Conservation (phyloP, 768 basidiomycete genomes). For the Coprinopsis sp. region DNA sequence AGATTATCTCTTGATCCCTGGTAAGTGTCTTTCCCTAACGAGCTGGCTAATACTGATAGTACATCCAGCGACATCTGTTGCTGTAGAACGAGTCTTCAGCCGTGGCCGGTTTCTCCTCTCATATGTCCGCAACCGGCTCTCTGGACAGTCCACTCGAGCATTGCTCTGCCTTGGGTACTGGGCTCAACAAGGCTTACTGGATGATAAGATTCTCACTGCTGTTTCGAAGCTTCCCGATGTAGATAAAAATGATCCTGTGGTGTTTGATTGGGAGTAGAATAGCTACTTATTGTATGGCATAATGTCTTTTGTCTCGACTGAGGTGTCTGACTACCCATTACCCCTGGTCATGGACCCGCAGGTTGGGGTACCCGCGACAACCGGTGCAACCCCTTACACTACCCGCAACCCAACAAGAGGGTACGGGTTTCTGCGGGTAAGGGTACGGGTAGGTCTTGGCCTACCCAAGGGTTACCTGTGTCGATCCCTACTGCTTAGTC, state of each 20-base stretch:
- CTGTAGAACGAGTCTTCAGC: slow-evolving; percentile 1
- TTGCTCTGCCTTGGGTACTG: neutral
- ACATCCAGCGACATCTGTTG: neutral
- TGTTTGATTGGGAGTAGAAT: neutral
- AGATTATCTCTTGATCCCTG: neutral
- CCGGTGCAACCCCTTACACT: neutral
- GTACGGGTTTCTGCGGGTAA: too few relatives aligned
- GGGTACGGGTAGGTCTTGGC: too few relatives aligned
- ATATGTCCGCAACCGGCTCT: neutral
- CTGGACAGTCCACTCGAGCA: neutral
- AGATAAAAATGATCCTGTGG: neutral
- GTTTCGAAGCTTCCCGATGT: neutral
- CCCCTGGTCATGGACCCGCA: neutral
- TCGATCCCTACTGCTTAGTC: too few relatives aligned
- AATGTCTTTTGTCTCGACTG: neutral
- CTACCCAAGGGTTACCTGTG: too few relatives aligned
- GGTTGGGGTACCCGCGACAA: neutral
- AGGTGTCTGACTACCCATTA: neutral
- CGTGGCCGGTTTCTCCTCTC: neutral
- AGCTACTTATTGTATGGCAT: neutral
- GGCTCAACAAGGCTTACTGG: neutral
- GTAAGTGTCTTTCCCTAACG: neutral
- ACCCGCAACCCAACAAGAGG: slow-evolving; percentile 1
- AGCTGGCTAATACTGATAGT: neutral
- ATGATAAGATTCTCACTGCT: neutral